Conservation (phyloP, 768 basidiomycete species). For the Candolleomyces aberdarensis region DNA sequence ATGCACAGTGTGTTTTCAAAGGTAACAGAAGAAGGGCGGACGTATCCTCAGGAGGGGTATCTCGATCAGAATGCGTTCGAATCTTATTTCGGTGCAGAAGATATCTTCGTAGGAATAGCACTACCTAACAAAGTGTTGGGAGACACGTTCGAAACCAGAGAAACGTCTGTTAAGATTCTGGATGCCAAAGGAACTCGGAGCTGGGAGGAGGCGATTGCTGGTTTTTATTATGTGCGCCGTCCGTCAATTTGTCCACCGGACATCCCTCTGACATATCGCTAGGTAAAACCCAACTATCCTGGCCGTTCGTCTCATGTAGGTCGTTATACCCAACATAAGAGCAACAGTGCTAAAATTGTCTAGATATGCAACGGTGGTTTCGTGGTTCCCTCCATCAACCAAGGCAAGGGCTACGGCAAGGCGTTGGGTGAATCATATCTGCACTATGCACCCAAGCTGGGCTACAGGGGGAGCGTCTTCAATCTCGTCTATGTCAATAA, state of each 20-base stretch:
- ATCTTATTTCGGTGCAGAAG: constrained; percentile 74
- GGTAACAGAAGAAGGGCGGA: constrained; percentile 71
- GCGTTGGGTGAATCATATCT: constrained; percentile 76
- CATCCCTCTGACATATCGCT: constrained; percentile 6
- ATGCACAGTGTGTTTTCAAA: constrained; percentile 61
- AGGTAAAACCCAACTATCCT: constrained; percentile 87
- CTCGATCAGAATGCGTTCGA: constrained; percentile 55
- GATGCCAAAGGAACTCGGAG: not conserved
- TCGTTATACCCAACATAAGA: constrained; percentile 14
- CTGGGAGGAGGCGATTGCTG: constrained; percentile 73
- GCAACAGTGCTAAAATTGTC: not conserved
- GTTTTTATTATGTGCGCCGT: constrained; percentile 70
- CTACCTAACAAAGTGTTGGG: not conserved
- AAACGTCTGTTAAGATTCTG: not conserved
- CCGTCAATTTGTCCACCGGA: not conserved
- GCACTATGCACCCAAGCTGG: constrained; percentile 75
- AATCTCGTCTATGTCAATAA: constrained; percentile 91
- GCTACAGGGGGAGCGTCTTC: constrained; percentile 80
- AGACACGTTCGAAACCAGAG: not conserved
- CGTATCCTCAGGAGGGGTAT: constrained; percentile 82
- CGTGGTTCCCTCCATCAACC: constrained; percentile 61
- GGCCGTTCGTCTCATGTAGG: constrained; percentile 87
- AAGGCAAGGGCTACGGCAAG: constrained; percentile 65
- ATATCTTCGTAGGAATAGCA: constrained; percentile 66
- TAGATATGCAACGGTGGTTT: constrained; percentile 92